Conservation (phyloP, 495 filamentous ascomycete genomes). For the Neohortaea acidophila region DNA sequence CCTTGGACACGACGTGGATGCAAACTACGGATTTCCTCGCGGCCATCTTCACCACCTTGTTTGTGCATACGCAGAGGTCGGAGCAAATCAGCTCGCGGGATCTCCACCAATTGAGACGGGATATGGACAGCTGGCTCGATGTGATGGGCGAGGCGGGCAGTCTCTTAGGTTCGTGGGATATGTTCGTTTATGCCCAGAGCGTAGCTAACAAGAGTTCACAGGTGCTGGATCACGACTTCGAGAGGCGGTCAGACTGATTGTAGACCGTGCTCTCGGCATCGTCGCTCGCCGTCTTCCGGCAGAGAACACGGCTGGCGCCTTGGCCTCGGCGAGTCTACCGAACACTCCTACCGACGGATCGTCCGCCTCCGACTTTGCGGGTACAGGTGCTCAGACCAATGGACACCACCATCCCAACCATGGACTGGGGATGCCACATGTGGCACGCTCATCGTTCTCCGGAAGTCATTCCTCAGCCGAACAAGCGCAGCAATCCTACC, state of each 20-base stretch:
- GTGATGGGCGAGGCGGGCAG: conserved; percentile 50
- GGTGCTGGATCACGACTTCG: conserved; percentile 28
- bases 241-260: conserved; percentile 21
- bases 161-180: conserved; percentile 39
- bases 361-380: neutral
- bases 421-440: neutral
- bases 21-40: conserved; percentile 54
- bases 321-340: neutral
- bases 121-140: conserved; percentile 54
- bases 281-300: conserved; percentile 22
- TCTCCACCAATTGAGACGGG: conserved; percentile 39
- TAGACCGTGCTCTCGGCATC: conserved; percentile 20
- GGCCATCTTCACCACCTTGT: conserved; percentile 57
- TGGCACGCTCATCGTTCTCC: neutral
- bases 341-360: neutral
- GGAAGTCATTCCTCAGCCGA: neutral
- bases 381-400: neutral
- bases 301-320: conserved; percentile 11
- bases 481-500: neutral
- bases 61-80: conserved; percentile 50
- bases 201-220: conserved; percentile 11
- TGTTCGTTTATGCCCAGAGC: neutral
- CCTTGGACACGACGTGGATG: conserved; percentile 73
- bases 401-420: neutral
- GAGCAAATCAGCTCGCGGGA: conserved; percentile 40